Base-by-base conservation (phyloP, 73 alveolate species). In the Paramecium tetraurelia region DNA sequence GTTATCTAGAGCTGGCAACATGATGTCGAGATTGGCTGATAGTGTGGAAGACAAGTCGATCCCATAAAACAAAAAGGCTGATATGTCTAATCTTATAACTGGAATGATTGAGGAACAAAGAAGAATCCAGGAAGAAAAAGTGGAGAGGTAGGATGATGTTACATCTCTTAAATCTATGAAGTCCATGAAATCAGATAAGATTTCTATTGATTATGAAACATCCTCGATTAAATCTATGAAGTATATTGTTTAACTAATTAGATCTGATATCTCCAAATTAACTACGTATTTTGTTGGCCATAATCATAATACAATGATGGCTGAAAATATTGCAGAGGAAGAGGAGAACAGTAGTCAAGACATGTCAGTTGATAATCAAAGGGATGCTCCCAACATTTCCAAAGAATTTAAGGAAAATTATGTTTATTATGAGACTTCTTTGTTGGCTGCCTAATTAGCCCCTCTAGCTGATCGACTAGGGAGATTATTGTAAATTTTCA, bases 271-370 rank as follows among this genome's bases (percentile, higher is more conserved):
- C 29, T 80, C 90, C 22, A 80, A 80, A 80, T 27, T 80, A 31
- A 80, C 75, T 12, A 41, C 72, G 7, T 44, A 80, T 24, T 43
- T 31, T 80, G 12, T 20, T 5, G 50, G 57, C 0, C 70, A 40
- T 80, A 31, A 44, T 24, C 70, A 80, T 35, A 80, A 40, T 24
- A 22, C 71, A 41, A 10, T 33, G 18, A 29, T 72, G 46, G 59
- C 86, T 22, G 70, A 80, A 80, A 80, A 80, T 27, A 80, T 80
- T 27, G 57, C 90, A n/a, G 90, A 80, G 43, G 90, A 80, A 80
- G 90, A 80, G 27, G 90, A 80, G 16, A 63, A 80, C 48, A 80
- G 84, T 33, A 63, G 90, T 80, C 21, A 80, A 80, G 90, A 80
- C 10, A 80, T 80, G 72, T 80, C 90, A 43, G 90, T 31, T n/a